Base-by-base conservation (phyloP, 2,329 filamentous ascomycete species). In the Clonostachys sp. region DNA sequence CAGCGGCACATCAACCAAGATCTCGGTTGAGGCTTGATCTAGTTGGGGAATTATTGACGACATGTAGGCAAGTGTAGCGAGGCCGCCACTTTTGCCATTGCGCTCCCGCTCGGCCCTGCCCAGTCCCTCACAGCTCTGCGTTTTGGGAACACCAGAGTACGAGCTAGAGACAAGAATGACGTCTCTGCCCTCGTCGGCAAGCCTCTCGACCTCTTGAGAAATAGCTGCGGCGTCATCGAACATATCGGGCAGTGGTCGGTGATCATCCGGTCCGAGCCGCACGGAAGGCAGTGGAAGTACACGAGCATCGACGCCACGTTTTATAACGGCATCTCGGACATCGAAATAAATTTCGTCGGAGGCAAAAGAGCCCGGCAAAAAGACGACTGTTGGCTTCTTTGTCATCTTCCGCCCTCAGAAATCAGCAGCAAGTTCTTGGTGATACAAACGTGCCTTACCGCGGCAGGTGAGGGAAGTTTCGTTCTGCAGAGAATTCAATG, bases 141-240 rank as follows among this genome's bases (percentile, higher is more conserved):
- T 41, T 8, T 34, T 34, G 6, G 43, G 47, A 14, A 34, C 24
- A 18, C 47, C 47, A 8, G 35, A 39, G 43, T 48, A 48, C 24
- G 47, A 48, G 36, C 45, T 42, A 5, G 47, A 24, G 39, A 48
- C 33, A 13, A 48, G 33, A 33, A 48, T 39, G 24, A 48, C 47
- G 14, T 48, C 42, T 13, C 45, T 48, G 8, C 47, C 47, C 6
- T 61, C 50, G 14, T 66, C 63, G 9, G 71, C 65, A 6, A 71
- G 62, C 6, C 53, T 45, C 13, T 62, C 53, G 17, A 72, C 50
- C 4, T 63, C 52, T 5, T 59, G 48, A 6, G 55, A 58, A 12
- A 70, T 59, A 12, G 58, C 51, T 1, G 60, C 58, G 16, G 66
- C 59, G 44, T 72, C 65, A 5, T 65, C 64, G 34, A 64, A 62